Evolutionary conservation across 768 basidiomycete genomes (phyloP).

Genomic region (Podaxis rugospora): DNA sequence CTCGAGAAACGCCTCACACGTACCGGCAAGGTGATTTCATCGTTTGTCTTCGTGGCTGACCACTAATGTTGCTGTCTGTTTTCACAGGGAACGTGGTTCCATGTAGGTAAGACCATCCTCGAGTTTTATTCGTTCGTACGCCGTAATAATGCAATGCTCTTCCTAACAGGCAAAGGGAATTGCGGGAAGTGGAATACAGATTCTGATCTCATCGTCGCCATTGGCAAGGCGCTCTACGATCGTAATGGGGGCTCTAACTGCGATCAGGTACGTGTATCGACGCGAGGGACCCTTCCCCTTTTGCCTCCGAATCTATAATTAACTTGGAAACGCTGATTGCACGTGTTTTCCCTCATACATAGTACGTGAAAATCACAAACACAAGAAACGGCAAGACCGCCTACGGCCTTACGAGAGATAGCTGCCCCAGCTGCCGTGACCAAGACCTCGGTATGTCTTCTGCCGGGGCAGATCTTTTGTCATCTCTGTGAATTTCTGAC

Average conservation of each 20-base stretch:
- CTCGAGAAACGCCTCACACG: slow-evolving; percentile 52
- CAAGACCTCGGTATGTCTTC: slow-evolving; percentile 50
- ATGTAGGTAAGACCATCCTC: slow-evolving; percentile 34
- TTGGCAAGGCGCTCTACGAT: slow-evolving; percentile 51
- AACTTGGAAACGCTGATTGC: slow-evolving; percentile 8
- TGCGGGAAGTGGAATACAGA: slow-evolving; percentile 51
- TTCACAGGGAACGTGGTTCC: slow-evolving; percentile 63
- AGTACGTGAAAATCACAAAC: slow-evolving; percentile 63
- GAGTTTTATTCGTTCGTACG: slow-evolving; percentile 6
- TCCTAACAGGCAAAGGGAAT: slow-evolving; percentile 46
- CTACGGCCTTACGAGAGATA: slow-evolving; percentile 50
- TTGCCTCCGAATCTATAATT: slow-evolving; percentile 10
- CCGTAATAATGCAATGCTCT: slow-evolving; percentile 1
- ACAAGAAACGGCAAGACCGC: slow-evolving; percentile 45
- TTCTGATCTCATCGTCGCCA: slow-evolving; percentile 57
- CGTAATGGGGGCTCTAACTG: slow-evolving; percentile 50
- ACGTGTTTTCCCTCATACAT: slow-evolving; percentile 21
- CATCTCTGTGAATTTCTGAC: not conserved
- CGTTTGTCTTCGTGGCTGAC: not conserved
- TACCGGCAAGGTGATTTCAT: slow-evolving; percentile 46
- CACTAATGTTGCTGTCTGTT: slow-evolving; percentile 11
- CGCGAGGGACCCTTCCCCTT: not conserved
- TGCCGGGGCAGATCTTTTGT: not conserved
- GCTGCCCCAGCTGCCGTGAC: slow-evolving; percentile 50
- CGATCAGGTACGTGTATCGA: slow-evolving; percentile 41